Evolutionary conservation across 305 asterid species (phyloP).

Genomic region (Striga hermonthica): DNA sequence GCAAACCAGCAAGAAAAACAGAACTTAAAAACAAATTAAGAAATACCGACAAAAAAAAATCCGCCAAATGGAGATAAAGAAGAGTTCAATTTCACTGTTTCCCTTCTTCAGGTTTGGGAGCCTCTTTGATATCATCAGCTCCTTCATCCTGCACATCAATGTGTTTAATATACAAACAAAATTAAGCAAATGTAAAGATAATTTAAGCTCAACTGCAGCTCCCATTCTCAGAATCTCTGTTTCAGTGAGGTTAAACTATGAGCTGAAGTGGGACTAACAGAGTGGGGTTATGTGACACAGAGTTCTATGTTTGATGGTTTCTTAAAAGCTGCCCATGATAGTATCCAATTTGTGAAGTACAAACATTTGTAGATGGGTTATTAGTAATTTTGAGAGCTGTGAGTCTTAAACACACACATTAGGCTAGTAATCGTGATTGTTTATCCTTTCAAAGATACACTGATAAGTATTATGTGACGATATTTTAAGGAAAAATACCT

Average conservation of each 20-base stretch:
- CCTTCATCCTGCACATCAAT: conserved; percentile 49
- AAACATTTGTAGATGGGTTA: neutral
- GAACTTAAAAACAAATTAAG: neutral
- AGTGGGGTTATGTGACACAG: too few species aligned
- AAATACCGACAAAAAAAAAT: conserved; percentile 29
- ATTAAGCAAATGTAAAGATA: neutral
- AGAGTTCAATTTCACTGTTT: conserved; percentile 31
- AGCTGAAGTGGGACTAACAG: too few species aligned
- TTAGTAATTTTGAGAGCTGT: neutral
- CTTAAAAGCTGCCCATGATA: too few species aligned
- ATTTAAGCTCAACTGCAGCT: too few species aligned
- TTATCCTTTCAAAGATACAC: neutral
- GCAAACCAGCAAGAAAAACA: neutral
- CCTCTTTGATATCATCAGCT: conserved; percentile 58
- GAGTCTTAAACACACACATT: neutral
- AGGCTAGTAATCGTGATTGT: neutral
- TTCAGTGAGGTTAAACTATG: too few species aligned
- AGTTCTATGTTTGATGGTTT: too few species aligned
- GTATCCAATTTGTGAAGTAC: neutral
- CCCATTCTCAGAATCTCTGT: too few species aligned
- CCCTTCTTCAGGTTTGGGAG: conserved; percentile 46
- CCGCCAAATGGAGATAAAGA: conserved; percentile 32
- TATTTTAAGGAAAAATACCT: conserved; percentile 35
- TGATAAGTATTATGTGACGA: neutral
- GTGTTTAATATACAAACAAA: neutral